These are phyloP conservation scores for Vitis hybrid DNA, from an alignment of 177 flowering plant genomes.

Conservation along the genomic window DNA sequence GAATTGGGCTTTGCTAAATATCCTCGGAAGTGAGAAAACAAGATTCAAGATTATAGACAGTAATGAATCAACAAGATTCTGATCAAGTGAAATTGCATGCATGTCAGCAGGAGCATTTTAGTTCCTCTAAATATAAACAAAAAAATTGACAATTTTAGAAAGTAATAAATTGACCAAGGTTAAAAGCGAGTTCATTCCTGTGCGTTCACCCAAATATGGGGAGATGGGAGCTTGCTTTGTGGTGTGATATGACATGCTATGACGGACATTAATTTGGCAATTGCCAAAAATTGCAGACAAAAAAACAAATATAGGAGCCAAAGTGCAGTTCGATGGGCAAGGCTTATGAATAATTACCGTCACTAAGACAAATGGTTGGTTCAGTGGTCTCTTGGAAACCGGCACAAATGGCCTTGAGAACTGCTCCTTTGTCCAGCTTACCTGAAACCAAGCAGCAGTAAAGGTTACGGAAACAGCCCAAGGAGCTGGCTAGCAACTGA, in stretches of 20 bases:
- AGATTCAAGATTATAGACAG: not conserved
- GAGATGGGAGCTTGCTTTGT: too few species aligned
- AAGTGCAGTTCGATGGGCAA: not conserved
- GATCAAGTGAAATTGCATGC: not conserved
- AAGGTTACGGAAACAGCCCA: not conserved
- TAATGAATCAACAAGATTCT: not conserved
- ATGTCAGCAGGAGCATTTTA: not conserved
- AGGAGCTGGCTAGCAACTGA: not conserved
- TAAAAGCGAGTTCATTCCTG: too few species aligned
- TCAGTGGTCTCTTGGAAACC: slow-evolving; percentile 93
- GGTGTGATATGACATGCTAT: not conserved
- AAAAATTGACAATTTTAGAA: too few species aligned
- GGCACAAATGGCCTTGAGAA: slow-evolving; percentile 90
- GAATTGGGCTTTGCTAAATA: not conserved
- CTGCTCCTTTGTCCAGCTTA: slow-evolving; percentile 82
- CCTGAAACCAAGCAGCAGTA: slow-evolving; percentile 43
- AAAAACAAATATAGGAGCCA: not conserved
- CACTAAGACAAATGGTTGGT: slow-evolving; percentile 77
- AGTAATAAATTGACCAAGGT: too few species aligned
- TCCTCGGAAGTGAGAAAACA: not conserved
- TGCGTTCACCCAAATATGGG: too few species aligned
- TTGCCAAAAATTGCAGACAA: not conserved
- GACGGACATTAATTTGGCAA: not conserved
- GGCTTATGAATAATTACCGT: slow-evolving; percentile 39
- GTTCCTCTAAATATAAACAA: too few species aligned